Evolutionary conservation across 441 rosid species (phyloP).

Genomic region (Pelargonium myrrhifolium): DNA sequence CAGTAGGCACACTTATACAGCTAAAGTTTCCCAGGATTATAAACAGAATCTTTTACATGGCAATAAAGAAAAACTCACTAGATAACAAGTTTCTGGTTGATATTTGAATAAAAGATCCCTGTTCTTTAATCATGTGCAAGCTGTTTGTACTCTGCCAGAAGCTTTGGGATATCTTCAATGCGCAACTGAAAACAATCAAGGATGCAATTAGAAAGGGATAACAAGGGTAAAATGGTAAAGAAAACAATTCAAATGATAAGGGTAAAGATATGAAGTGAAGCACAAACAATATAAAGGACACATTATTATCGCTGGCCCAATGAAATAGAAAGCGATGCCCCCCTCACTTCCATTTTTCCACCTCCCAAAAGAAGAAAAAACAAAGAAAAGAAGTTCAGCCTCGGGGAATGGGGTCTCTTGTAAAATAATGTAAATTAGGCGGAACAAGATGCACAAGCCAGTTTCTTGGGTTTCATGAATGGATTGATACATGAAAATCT

Average conservation of each 20-base stretch:
- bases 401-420: not conserved
- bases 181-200: slow-evolving; percentile 51
- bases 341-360: not conserved
- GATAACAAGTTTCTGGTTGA: slow-evolving; percentile 4
- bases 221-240: not conserved
- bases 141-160: slow-evolving; percentile 66
- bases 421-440: not conserved
- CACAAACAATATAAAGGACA: not conserved
- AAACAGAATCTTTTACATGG: not conserved
- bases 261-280: not conserved
- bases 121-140: slow-evolving; percentile 34
- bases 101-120: not conserved
- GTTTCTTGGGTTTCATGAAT: too few relatives aligned
- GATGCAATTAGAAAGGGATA: not conserved
- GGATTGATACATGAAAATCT: not conserved
- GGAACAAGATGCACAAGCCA: not conserved
- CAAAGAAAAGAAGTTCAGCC: not conserved
- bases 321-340: not conserved
- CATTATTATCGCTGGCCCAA: not conserved
- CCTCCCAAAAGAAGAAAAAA: not conserved
- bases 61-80: slow-evolving; percentile 4
- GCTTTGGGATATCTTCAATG: slow-evolving; percentile 65
- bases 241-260: not conserved
- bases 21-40: not conserved
- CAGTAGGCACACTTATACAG: not conserved